Base-by-base conservation (phyloP, 208 protist genomes). In the Leishmania braziliensis region DNA sequence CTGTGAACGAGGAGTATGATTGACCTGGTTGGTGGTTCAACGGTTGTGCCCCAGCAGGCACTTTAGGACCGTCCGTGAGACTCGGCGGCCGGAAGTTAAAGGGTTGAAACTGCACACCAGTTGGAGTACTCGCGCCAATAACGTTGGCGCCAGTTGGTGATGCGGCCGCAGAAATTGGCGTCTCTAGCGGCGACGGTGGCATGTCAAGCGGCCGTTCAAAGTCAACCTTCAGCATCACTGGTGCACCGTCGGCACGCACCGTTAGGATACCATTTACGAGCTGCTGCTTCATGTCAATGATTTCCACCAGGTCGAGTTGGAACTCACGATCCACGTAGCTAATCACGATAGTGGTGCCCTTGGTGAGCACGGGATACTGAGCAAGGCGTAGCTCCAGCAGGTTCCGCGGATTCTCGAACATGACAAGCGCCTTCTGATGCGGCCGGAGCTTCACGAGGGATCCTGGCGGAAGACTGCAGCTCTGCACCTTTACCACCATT, bases 151-250 rank as follows among this genome's bases (percentile, higher is more conserved):
- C 86, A 9, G 82, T 77, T 46, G 84, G 78, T 20, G 70, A 69
- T 51, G 54, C 69, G 2, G 33, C 68, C 1, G 70, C 8, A 20
- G 77, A 29, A 3, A 81, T 58, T 26, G 85, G 80, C 3, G 79
- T 78, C 58, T 90, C 78, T 6, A 80, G 80, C 5, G 92, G 93
- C 3, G 91, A 94, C 12, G 89, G 88, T 12, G 94, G 94, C 94
- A 97, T 97, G 83, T 98, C 97, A 3, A 97, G 84, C 9, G 97
- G 97, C 9, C 95, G 85, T 54, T 96, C 96, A 88, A 99, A 99
- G 65, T 99, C 97, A 8, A 99, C 95, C 72, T 99, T 97, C 65
- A 99, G 78, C 85, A 99, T 96, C 33, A 95, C 95, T 39, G 92
- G 90, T 65, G 87, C 79, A 14, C 86, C 86, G 50, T 96, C 91